phyloP scores from a whole-genome alignment of 768 basidiomycete species.

The Kwoniella sp. region DNA sequence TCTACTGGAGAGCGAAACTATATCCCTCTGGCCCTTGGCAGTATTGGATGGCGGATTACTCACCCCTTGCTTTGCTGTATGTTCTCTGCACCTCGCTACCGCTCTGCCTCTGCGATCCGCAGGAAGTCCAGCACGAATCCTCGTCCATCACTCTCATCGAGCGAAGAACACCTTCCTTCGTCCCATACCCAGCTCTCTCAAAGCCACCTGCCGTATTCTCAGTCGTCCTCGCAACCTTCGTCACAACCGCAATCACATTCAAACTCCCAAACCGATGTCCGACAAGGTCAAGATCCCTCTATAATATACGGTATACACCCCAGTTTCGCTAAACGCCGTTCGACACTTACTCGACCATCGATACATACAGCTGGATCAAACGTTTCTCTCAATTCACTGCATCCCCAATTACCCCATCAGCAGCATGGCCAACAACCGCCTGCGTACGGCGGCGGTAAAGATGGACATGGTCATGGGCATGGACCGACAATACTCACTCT shows the following conservation, averaged over 20 bases:
- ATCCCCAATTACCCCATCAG: neutral
- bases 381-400: slow-evolving; percentile 24
- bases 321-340: slow-evolving; percentile 21
- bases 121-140: slow-evolving; percentile 25
- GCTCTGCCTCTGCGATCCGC: no score
- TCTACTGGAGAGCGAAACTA: no score
- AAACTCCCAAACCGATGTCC: neutral
- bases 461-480: no score
- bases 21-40: no score
- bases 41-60: no score
- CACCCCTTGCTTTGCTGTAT: no score
- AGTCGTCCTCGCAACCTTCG: slow-evolving; percentile 8
- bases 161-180: slow-evolving; percentile 25
- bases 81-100: no score
- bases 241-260: neutral
- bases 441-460: neutral
- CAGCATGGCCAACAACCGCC: neutral
- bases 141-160: slow-evolving; percentile 30
- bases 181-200: slow-evolving; percentile 2
- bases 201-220: neutral
- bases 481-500: slow-evolving; percentile 5
- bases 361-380: slow-evolving; percentile 36
- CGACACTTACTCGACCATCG: slow-evolving; percentile 19
- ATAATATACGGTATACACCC: slow-evolving; percentile 8
- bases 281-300: neutral